Base-by-base conservation (phyloP, 2,329 filamentous ascomycete species). In the Penicillium freii region DNA sequence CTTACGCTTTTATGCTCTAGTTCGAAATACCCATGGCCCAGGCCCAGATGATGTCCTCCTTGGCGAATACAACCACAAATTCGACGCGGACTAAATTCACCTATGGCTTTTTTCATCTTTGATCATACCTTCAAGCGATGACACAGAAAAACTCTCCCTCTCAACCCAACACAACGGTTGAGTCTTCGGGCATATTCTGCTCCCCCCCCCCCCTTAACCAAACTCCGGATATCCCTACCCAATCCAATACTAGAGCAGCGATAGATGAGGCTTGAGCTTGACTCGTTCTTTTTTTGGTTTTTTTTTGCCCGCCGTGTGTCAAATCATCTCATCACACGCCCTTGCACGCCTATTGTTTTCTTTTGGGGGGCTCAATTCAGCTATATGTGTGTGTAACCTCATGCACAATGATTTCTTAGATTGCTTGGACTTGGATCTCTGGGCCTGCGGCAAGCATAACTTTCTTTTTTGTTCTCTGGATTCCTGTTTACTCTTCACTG, bases 41-140 rank as follows among this genome's bases (percentile, higher is more conserved):
- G 81, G 69, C 66, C 83, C 71, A 5, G 87, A 91, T 65, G 89
- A 92, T 70, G 86, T 95, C 53, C 77, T 93, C 50, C 80, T 95
- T 34, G 87, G 87, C 13, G 87, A 93, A 67, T 89, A 87, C 69
- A 82, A 81, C 62, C 83, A 82, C 59, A 89, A 88, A 69, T 83
- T 83, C 66, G 85, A 87, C 64, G 82, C 85, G 51, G 86, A 88
- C 66, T 79, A 66, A 73, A 48, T 27, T 55, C 55, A 42, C 33
- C 5, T 23, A 15, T 52, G 11, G 31, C 31, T 15, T 15, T 34
- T 59, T 57, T 52, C 59, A 54, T 58, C 46, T 55, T 51, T 47
- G 39, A 59, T 29, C 38, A 44, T 33, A 27, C 25, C 42, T 29
- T 51, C 49, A 43, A 53, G 49, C 54, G 42, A 47, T 58, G 61